These are phyloP conservation scores for Phytophthora palmivora DNA, from an alignment of 352 stramenopile genomes.

Conservation along the genomic window DNA sequence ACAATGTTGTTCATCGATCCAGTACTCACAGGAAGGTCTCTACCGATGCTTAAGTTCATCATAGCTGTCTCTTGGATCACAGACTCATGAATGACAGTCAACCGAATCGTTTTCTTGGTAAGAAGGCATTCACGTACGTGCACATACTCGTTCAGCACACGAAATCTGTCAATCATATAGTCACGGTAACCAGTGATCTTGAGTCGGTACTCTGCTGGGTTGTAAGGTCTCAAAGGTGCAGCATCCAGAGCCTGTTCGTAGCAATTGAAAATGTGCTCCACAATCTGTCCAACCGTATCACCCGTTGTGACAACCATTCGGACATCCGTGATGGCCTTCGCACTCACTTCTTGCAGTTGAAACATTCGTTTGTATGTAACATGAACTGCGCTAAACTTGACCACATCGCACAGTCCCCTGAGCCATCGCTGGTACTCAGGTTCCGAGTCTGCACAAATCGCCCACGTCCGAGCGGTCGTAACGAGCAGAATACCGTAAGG, in stretches of 20 bases:
- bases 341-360: conserved; percentile 84
- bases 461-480: conserved; percentile 80
- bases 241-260: conserved; percentile 85
- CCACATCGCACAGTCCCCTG: conserved; percentile 77
- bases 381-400: conserved; percentile 85
- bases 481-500: conserved; percentile 83
- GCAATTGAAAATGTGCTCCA: conserved; percentile 91
- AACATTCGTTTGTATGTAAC: conserved; percentile 87
- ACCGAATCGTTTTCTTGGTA: conserved; percentile 86
- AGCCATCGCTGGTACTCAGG: conserved; percentile 83
- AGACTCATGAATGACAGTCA: conserved; percentile 88
- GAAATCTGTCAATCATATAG: conserved; percentile 86
- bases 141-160: conserved; percentile 89
- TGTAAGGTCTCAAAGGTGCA: conserved; percentile 76
- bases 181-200: conserved; percentile 89
- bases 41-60: conserved; percentile 79
- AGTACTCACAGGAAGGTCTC: conserved; percentile 51
- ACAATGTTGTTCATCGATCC: conserved; percentile 42
- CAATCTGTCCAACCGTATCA: conserved; percentile 88
- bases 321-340: conserved; percentile 84
- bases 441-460: conserved; percentile 75
- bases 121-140: conserved; percentile 87
- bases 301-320: conserved; percentile 85
- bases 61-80: conserved; percentile 86
- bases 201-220: conserved; percentile 81